Conservation (phyloP, 75 land plant genomes). For the Pseudotsuga menziesii region DNA sequence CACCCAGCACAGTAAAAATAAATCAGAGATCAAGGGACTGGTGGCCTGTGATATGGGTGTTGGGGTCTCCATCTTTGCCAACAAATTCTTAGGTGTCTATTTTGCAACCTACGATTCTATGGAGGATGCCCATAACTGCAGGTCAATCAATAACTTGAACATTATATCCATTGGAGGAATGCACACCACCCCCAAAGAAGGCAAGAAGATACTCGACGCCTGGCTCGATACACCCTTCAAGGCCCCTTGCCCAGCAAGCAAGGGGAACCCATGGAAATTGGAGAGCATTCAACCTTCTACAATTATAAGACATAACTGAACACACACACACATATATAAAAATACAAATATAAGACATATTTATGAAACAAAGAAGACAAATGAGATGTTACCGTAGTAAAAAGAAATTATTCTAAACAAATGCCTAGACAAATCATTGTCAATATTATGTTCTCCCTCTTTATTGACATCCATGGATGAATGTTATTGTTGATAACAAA, state of each 20-base stretch:
- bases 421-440: too few species aligned
- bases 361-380: too few species aligned
- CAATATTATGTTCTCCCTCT: too few species aligned
- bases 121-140: slow-evolving; percentile 63
- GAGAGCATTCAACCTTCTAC: too few species aligned
- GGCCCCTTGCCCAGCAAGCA: slow-evolving; percentile 80
- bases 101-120: slow-evolving; percentile 64
- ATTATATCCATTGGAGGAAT: slow-evolving; percentile 70
- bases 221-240: slow-evolving; percentile 86
- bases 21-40: slow-evolving; percentile 50
- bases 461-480: too few species aligned
- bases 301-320: too few species aligned
- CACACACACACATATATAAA: too few species aligned
- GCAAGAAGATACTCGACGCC: slow-evolving; percentile 57
- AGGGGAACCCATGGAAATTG: slow-evolving; percentile 60
- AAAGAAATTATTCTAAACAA: too few species aligned
- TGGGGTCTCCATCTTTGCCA: slow-evolving; percentile 88
- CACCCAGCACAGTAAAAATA: neutral
- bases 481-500: too few species aligned
- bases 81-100: slow-evolving; percentile 75
- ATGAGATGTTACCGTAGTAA: too few species aligned
- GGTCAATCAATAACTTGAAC: slow-evolving; percentile 83
- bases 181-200: slow-evolving; percentile 43
- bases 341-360: too few species aligned
- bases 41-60: slow-evolving; percentile 85